Base-by-base conservation (phyloP, 345 rosid genomes). In the Erodium maritimum region DNA sequence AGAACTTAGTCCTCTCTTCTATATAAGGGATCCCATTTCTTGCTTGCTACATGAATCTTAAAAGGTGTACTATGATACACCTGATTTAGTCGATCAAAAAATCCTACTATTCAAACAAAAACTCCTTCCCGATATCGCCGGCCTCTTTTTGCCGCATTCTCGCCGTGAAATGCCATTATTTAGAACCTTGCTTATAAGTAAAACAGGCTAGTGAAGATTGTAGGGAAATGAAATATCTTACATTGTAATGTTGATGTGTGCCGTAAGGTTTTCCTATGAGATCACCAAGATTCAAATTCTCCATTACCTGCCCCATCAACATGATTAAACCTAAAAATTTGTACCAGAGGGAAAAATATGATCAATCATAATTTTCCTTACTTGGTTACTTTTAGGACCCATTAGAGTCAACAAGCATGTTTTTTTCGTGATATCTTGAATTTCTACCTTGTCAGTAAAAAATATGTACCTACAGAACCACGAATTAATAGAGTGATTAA, bases 181-280 rank as follows among this genome's bases (percentile, higher is more conserved):
- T n/a, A n/a, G n/a, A n/a, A n/a, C n/a, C n/a, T n/a, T n/a, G n/a
- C 54, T n/a, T 22, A 22, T 23, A 16, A 21, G 18, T 3, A 18
- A 17, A 7, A 23, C 29, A 0, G 14, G 17, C 14, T 55, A 16
- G 37, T n/a, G 34, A 14, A 20, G 18, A 23, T 23, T 20, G 11
- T 55, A 54, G 17, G 42, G 14, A 19, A 56, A 17, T 45, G 13
- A 22, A 19, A 1, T 50, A 53, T 59, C 95, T 87, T 82, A 87
- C 95, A 65, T 69, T 82, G 64, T 83, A 90, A 75, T 90, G 97
- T 8, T 66, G 76, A 76, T 85, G 91, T 50, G 72, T 73, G 53
- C 94, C 97, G 65, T 83, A 85, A 56, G 87, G 82, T 64, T 82
- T 83, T 64, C 94, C 96, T 66, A 79, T 77, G 69, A 87, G 85